Evolutionary conservation across 345 rosid genomes (phyloP).

Genomic region (Aegle marmelos): DNA sequence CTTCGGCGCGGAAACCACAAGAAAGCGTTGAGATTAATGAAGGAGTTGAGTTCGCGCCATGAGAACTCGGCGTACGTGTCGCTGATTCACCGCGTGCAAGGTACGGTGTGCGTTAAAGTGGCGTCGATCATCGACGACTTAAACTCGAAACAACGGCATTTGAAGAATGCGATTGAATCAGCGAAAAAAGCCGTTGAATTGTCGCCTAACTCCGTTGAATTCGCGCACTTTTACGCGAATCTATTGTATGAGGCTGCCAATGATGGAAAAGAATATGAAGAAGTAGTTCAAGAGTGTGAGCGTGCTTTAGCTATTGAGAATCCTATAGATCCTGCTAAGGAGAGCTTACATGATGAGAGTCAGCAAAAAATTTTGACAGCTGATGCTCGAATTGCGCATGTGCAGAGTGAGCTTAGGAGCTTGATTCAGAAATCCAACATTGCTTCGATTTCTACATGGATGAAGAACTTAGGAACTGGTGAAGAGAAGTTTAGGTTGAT

Average conservation of each 20-base stretch:
- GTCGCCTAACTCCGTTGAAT: conserved; percentile 78
- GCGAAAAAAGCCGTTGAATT: conserved; percentile 69
- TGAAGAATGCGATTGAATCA: conserved; percentile 70
- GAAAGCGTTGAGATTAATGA: conserved; percentile 83
- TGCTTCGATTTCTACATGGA: conserved; percentile 71
- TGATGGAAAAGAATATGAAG: conserved; percentile 78
- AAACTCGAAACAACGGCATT: conserved; percentile 60
- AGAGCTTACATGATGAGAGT: conserved; percentile 80
- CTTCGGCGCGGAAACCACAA: conserved; percentile 83
- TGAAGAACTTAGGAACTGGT: conserved; percentile 81
- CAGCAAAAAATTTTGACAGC: conserved; percentile 68
- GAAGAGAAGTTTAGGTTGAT: conserved; percentile 78
- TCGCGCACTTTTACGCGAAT: conserved; percentile 80
- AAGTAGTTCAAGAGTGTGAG: conserved; percentile 78
- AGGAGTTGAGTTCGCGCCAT: conserved; percentile 60
- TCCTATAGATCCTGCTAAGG: conserved; percentile 89
- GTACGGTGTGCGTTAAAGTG: conserved; percentile 69
- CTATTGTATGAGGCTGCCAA: conserved; percentile 78
- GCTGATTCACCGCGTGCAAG: conserved; percentile 73
- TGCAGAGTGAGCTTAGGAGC: conserved; percentile 67
- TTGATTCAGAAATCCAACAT: conserved; percentile 74
- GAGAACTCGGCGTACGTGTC: conserved; percentile 52
- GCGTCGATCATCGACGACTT: conserved; percentile 77
- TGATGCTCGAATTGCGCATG: conserved; percentile 73
- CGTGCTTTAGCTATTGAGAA: conserved; percentile 70